phyloP scores from a whole-genome alignment of 257 asterid genomes.

The Rhazya stricta region DNA sequence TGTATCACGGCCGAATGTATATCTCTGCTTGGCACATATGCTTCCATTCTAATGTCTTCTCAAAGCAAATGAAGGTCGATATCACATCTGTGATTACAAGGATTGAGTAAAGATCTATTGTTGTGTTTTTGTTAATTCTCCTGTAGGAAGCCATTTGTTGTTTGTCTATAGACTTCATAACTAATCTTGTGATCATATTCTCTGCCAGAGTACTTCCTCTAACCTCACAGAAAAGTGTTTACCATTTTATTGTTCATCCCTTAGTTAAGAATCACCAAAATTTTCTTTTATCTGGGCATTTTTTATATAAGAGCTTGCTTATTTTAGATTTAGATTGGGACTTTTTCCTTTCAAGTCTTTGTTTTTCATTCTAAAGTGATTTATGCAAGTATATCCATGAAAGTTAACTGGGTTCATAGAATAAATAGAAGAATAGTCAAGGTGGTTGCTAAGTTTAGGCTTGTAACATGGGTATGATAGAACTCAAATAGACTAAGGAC shows the following conservation, averaged over 20 bases:
- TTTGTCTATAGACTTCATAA: background rate
- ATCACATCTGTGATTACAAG: constrained; percentile 6
- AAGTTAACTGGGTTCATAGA: background rate
- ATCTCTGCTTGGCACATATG: constrained; percentile 85
- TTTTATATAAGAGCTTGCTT: background rate
- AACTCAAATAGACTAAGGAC: background rate
- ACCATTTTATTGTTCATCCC: background rate
- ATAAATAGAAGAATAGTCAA: background rate
- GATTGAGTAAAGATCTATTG: background rate
- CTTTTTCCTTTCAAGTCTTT: background rate
- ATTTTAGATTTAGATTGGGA: background rate
- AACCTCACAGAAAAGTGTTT: background rate
- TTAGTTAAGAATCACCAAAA: background rate
- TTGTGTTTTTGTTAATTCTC: background rate
- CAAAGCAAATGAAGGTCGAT: constrained; percentile 84
- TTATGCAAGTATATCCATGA: background rate
- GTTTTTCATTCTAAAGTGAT: background rate
- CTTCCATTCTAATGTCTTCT: constrained; percentile 89
- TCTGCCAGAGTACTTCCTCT: background rate
- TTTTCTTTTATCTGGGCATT: background rate
- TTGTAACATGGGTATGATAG: background rate
- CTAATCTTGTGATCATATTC: background rate
- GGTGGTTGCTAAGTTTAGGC: background rate
- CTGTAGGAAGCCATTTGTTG: background rate
- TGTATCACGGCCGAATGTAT: constrained; percentile 90